Conservation (phyloP, 2,329 filamentous ascomycete species). For the Diaporthe humulicola region DNA sequence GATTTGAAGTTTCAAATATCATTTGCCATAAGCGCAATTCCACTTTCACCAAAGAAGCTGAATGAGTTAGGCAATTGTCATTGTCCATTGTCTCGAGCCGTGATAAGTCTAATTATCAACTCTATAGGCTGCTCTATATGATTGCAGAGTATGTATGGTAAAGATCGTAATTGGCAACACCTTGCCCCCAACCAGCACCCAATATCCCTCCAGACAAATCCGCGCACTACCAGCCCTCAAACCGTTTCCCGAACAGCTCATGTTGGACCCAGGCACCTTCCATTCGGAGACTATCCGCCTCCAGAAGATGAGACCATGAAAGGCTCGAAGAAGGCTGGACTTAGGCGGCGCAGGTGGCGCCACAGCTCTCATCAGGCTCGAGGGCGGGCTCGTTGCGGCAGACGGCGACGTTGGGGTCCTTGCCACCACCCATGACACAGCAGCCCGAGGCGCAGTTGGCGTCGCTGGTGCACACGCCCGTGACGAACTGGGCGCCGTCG, state of each 20-base stretch:
- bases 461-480: constrained; percentile 20
- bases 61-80: background rate
- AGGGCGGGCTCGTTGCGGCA: constrained; percentile 27
- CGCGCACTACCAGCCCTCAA: no score
- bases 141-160: background rate
- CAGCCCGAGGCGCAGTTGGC: constrained; percentile 28
- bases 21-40: background rate
- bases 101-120: background rate
- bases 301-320: no score
- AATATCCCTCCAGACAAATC: no score
- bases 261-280: background rate
- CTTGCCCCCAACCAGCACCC: background rate
- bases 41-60: background rate
- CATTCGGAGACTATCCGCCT: accelerated
- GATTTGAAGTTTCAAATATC: background rate
- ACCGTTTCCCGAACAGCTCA: background rate
- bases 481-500: constrained; percentile 31
- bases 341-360: background rate
- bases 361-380: background rate
- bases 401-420: constrained; percentile 7
- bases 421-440: constrained; percentile 12
- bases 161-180: constrained; percentile 13
- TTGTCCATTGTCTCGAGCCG: background rate
- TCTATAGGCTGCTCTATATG: background rate
- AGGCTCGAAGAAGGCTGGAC: background rate